Conservation (phyloP, 2,329 filamentous ascomycete species). For the Colletotrichum sp. region DNA sequence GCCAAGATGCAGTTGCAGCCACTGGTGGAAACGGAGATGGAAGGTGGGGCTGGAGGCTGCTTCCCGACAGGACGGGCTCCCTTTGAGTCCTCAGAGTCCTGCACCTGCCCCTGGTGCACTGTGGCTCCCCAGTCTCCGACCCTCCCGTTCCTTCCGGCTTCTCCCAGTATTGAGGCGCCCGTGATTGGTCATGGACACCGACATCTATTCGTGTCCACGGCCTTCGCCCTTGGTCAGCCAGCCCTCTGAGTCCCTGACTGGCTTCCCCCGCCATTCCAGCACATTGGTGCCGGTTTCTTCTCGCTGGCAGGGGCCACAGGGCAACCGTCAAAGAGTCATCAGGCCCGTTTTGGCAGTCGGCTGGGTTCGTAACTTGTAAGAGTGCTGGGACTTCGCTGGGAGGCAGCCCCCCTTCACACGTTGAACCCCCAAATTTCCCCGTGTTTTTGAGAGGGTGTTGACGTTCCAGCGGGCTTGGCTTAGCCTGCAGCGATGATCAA, state of each 20-base stretch:
- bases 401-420: neutral
- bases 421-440: constrained; percentile 4
- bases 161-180: neutral
- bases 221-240: neutral
- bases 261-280: constrained; percentile 11
- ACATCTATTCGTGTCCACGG: constrained; percentile 10
- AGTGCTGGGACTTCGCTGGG: neutral
- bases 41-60: constrained; percentile 3
- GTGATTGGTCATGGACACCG: neutral
- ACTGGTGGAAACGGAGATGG: neutral
- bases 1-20: neutral
- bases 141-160: constrained; percentile 17
- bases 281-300: constrained; percentile 20
- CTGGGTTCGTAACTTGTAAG: neutral
- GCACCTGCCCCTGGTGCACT: neutral
- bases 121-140: neutral
- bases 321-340: constrained; percentile 16
- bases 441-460: constrained; percentile 6
- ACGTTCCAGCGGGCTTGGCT: neutral
- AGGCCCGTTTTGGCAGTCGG: constrained; percentile 1
- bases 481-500: constrained; percentile 10
- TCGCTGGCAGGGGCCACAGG: neutral
- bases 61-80: constrained; percentile 14
- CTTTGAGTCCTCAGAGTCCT: neutral
- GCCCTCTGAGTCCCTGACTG: neutral